Percentiles rank a stretch among this genome's conserved stretches.
Evolutionary conservation across 164 flowering plant species (phyloP).

Genomic region (Magnolia sinica): DNA sequence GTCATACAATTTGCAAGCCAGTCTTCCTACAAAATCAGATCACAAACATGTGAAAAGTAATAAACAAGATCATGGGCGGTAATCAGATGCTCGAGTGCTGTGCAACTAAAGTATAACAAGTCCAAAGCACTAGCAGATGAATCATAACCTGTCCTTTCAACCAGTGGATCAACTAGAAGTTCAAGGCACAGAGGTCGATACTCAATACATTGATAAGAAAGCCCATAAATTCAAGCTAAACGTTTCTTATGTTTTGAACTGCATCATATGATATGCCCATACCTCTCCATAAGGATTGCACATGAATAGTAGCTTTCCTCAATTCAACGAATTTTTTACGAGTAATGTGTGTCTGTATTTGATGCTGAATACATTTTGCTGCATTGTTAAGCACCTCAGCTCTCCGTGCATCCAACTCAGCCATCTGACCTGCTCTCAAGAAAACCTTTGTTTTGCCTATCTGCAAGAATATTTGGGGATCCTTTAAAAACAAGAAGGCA

Average conservation of each 20-base stretch:
- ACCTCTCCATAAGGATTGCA: constrained; percentile 80
- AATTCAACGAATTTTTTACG: constrained; percentile 49
- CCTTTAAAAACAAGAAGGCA: not conserved
- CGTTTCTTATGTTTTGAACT: not conserved
- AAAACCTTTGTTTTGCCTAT: constrained; percentile 82
- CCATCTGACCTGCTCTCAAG: constrained; percentile 91
- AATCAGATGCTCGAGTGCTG: not conserved
- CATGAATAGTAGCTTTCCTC: constrained; percentile 45
- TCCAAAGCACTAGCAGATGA: not conserved
- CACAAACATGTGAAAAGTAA: not conserved
- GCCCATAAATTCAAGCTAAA: not conserved
- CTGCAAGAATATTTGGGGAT: constrained; percentile 32
- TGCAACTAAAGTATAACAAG: not conserved
- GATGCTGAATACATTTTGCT: constrained; percentile 60
- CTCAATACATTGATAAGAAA: not conserved
- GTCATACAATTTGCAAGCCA: constrained; percentile 56
- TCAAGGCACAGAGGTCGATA: not conserved
- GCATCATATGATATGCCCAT: constrained; percentile 11
- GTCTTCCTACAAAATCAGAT: constrained; percentile 38
- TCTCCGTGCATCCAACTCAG: constrained; percentile 82
- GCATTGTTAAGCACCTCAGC: constrained; percentile 49
- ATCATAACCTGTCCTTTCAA: not conserved
- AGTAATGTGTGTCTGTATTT: constrained; percentile 46
- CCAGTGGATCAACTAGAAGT: not conserved
- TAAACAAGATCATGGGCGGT: not conserved